phyloP scores from a whole-genome alignment of 176 grass and related monocot species.

The Oryza longistaminata region DNA sequence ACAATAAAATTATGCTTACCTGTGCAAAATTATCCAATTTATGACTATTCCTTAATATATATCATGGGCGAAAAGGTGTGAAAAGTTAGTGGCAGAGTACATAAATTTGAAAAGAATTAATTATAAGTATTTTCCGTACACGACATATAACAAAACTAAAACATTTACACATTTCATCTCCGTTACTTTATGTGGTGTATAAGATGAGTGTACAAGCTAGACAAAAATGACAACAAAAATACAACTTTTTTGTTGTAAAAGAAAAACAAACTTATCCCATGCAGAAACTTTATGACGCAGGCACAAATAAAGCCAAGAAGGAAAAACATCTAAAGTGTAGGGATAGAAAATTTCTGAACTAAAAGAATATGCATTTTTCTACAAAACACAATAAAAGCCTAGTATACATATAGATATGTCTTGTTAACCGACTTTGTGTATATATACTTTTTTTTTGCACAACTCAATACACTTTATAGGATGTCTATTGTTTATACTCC shows the following conservation, averaged over 20 bases:
- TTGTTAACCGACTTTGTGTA: not conserved
- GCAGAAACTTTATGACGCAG: not conserved
- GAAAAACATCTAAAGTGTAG: not conserved
- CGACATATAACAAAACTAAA: not conserved
- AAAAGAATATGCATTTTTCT: not conserved
- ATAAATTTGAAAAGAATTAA: not conserved
- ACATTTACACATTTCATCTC: not conserved
- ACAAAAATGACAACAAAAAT: not conserved
- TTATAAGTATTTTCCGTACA: not conserved
- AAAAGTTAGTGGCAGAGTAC: not conserved
- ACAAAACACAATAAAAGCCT: not conserved
- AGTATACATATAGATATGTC: not conserved
- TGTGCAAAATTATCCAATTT: too few species aligned
- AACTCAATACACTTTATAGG: not conserved
- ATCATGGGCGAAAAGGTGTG: too few species aligned
- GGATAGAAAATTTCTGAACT: not conserved
- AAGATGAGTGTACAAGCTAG: not conserved
- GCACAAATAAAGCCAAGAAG: not conserved
- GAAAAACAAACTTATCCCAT: not conserved
- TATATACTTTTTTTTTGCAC: not conserved
- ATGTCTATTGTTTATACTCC: not conserved
- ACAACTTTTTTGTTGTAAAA: not conserved
- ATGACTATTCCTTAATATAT: too few species aligned
- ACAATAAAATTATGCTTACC: too few species aligned
- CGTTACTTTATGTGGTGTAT: not conserved